Evolutionary conservation across 2,329 filamentous ascomycete genomes (phyloP).

Genomic region (Colletotrichum sp.): DNA sequence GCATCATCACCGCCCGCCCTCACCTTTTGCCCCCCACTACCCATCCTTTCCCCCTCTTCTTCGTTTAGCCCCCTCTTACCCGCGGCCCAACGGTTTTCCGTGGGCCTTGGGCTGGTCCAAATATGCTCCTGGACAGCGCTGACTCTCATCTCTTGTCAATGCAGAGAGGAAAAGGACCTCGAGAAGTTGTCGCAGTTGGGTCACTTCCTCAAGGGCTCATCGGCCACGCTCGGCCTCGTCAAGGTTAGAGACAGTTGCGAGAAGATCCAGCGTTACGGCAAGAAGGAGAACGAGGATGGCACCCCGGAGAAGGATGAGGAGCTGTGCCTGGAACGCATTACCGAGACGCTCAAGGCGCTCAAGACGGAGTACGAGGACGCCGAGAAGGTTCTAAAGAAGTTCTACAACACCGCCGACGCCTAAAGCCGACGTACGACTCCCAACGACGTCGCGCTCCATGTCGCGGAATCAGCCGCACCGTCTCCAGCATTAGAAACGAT

Average conservation of each 20-base stretch:
- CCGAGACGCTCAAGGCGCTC: conserved; percentile 71
- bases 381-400: conserved; percentile 71
- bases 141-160: conserved; percentile 7
- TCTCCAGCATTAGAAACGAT: conserved; percentile 36
- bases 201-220: conserved; percentile 97
- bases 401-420: conserved; percentile 48
- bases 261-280: conserved; percentile 93
- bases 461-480: neutral
- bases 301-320: conserved; percentile 68
- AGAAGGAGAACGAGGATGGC: conserved; percentile 80
- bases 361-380: conserved; percentile 80
- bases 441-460: conserved; percentile 4
- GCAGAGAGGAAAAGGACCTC: conserved; percentile 72
- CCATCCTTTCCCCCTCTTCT: neutral
- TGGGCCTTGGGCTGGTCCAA: neutral
- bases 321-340: conserved; percentile 72
- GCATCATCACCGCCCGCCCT: neutral
- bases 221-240: conserved; percentile 87
- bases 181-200: conserved; percentile 80
- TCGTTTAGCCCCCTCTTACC: neutral
- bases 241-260: conserved; percentile 95
- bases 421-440: conserved; percentile 23
- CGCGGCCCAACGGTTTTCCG: neutral
- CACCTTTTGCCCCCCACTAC: neutral
- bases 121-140: neutral